Evolutionary conservation across 495 filamentous ascomycete genomes (phyloP).

Genomic region (Aspergillus bridgeri): DNA sequence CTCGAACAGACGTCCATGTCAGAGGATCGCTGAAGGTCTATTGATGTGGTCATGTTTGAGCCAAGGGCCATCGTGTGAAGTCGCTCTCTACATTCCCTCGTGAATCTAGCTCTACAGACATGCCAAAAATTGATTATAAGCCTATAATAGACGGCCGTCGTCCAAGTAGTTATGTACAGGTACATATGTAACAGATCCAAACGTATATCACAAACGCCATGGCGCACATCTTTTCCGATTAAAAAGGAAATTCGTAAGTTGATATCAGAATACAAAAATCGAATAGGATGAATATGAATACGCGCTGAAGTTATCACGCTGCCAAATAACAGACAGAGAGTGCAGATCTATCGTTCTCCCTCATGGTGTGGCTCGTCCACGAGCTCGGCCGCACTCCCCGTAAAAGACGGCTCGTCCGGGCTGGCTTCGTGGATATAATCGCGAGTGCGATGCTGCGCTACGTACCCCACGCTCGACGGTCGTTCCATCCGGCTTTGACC

Average conservation of each 20-base stretch:
- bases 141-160: not conserved
- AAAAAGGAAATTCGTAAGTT: slow-evolving; percentile 39
- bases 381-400: slow-evolving; percentile 49
- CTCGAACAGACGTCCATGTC: too few relatives aligned
- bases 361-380: slow-evolving; percentile 30
- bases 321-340: slow-evolving; percentile 14
- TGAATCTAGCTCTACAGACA: too few relatives aligned
- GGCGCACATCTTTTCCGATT: slow-evolving; percentile 13
- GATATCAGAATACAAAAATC: slow-evolving; percentile 22
- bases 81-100: too few relatives aligned
- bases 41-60: too few relatives aligned
- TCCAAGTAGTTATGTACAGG: not conserved
- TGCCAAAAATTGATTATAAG: not conserved
- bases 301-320: slow-evolving; percentile 8
- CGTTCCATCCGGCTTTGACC: slow-evolving; percentile 43
- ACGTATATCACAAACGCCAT: slow-evolving; percentile 8
- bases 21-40: too few relatives aligned
- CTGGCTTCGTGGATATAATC: slow-evolving; percentile 58
- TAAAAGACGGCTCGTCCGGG: slow-evolving; percentile 49
- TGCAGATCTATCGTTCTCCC: slow-evolving; percentile 3
- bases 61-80: too few relatives aligned
- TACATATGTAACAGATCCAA: slow-evolving; percentile 7
- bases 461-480: slow-evolving; percentile 67
- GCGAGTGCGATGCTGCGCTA: slow-evolving; percentile 62
- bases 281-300: not conserved